Base-by-base conservation (phyloP, 306 rosid genomes). In the Begonia masoniana region DNA sequence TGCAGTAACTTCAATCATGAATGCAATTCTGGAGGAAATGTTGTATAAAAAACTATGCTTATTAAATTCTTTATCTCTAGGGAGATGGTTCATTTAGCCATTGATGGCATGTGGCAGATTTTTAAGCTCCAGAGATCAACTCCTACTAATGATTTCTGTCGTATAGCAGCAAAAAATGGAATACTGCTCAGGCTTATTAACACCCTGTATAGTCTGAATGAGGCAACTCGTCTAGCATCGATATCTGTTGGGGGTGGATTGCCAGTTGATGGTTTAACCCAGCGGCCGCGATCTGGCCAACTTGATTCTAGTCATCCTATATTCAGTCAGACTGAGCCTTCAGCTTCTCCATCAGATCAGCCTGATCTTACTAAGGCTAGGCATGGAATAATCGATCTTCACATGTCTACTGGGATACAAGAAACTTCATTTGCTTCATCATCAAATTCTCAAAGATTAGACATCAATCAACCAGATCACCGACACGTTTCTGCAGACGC, bases 51-150 rank as follows among this genome's bases (percentile, higher is more conserved):
- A 59, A 47, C 26, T 50, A 51, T 56, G 42, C 68, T 68, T 64
- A 64, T 67, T 52, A 47, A 58, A 41, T 15, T 68, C 59, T 55
- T 42, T 74, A 58, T 67, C 57, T 65, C 50, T 78, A 92, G 99
- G 88, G 99, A 86, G 68, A 92, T 92, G 99, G 96, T 86, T 70
- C 99, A 92, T 75, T 84, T 92, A 64, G 96, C 99, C 67, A 92
- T 92, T 81, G 99, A 92, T 36, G 96, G 99, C 77, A 92, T 92
- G 93, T 92, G 99, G 99, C 99, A 92, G 66, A 87, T 92, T 63
- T 92, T 92, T 72, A 86, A 86, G 86, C 99, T 92, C 71, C 96
- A 92, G 77, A 86, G 85, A 50, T 83, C 96, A 62, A 92, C 95
- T 3, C 96, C 86, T 62, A 83, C 86, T 74, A 86, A 92, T 73